These are phyloP conservation scores for Tricholoma bakamatsutake DNA, from an alignment of 768 basidiomycete genomes.

Conservation along the genomic window DNA sequence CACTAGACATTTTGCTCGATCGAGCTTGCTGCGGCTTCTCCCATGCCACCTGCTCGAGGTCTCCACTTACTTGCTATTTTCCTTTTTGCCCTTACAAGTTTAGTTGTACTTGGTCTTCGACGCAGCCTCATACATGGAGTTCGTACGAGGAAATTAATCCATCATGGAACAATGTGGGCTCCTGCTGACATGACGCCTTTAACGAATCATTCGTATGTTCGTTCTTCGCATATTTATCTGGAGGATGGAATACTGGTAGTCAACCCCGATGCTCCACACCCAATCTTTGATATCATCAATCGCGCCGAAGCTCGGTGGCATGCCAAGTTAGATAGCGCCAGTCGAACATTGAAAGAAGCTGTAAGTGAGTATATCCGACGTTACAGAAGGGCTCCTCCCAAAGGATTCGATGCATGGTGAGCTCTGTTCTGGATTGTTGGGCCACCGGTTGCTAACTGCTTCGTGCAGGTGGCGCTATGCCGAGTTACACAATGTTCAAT, in stretches of 20 bases:
- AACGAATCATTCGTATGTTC: background rate
- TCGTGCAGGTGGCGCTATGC: conserved; percentile 41
- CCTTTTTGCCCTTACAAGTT: too few species aligned
- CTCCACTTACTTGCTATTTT: background rate
- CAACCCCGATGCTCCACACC: background rate
- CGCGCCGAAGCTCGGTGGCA: conserved; percentile 19
- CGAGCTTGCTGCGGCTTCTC: background rate
- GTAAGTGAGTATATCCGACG: background rate
- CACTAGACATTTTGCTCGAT: too few species aligned
- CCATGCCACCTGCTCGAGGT: background rate
- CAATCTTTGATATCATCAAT: conserved; percentile 12
- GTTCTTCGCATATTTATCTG: background rate
- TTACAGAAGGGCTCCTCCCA: background rate
- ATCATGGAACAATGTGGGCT: background rate
- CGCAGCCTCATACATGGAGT: background rate
- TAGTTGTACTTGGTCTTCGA: background rate
- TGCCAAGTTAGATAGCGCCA: background rate
- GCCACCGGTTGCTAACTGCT: background rate
- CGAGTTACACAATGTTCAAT: conserved; percentile 35
- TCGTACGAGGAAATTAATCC: background rate
- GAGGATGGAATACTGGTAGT: background rate
- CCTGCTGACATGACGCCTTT: background rate
- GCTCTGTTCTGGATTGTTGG: background rate
- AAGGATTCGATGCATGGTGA: background rate
- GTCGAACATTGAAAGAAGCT: background rate